Percentiles rank a stretch among this genome's conserved stretches.
Evolutionary conservation across 306 rosid genomes (phyloP).

Genomic region (Castanopsis chinensis): DNA sequence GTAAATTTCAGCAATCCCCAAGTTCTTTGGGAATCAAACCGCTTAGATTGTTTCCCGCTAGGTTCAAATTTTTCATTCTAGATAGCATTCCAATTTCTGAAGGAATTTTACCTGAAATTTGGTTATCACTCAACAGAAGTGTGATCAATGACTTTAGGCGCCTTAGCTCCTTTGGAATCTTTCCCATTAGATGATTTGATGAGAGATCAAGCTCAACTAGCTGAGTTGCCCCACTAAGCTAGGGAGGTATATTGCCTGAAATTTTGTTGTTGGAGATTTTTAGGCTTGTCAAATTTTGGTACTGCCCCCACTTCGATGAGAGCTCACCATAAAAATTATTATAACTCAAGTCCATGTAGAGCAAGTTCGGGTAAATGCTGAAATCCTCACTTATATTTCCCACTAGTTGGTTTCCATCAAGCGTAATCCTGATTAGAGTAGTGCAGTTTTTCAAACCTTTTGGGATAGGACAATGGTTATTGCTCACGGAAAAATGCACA

Average conservation of each 20-base stretch:
- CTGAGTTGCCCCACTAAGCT: neutral
- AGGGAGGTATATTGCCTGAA: too few relatives aligned
- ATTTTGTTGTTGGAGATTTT: too few relatives aligned
- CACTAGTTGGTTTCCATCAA: constrained; percentile 25
- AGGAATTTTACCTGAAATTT: neutral
- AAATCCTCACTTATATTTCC: constrained; percentile 39
- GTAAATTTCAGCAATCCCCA: neutral
- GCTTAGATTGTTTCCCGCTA: neutral
- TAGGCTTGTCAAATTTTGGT: neutral
- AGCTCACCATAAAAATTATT: neutral
- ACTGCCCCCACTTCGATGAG: neutral
- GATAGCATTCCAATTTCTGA: neutral
- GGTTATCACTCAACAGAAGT: neutral
- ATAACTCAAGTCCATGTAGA: constrained; percentile 14
- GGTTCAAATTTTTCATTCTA: neutral
- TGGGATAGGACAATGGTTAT: neutral
- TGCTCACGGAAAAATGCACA: neutral
- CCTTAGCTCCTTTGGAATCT: constrained; percentile 37
- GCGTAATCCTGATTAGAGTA: constrained; percentile 28
- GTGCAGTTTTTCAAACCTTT: constrained; percentile 6
- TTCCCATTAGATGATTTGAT: constrained; percentile 29
- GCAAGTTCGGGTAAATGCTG: constrained; percentile 34
- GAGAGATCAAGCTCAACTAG: constrained; percentile 26
- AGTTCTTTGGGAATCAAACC: neutral
- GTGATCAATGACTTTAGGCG: neutral